Conservation (phyloP, 2,329 filamentous ascomycete genomes). For the Epichloe glyceriae region DNA sequence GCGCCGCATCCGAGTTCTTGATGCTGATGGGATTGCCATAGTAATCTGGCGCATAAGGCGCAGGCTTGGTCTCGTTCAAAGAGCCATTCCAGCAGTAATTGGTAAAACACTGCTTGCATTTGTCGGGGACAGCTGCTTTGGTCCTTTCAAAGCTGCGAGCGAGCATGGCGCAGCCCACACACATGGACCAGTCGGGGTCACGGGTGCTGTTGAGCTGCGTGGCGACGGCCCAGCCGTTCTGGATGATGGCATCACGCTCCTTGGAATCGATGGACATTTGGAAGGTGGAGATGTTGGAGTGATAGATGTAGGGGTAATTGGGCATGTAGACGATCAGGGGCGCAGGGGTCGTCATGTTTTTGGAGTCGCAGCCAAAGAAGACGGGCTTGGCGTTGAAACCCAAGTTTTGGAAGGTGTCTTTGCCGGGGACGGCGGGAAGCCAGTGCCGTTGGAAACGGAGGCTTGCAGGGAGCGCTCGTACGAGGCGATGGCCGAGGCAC, state of each 20-base stretch:
- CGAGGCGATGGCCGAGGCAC: conserved; percentile 42
- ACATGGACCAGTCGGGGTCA: conserved; percentile 64
- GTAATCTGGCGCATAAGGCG: conserved; percentile 17
- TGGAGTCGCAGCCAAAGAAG: conserved; percentile 53
- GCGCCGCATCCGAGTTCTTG: conserved; percentile 10
- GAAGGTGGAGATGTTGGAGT: conserved; percentile 73
- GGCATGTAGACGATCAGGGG: conserved; percentile 82
- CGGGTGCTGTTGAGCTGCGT: conserved; percentile 72
- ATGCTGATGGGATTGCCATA: conserved; percentile 15
- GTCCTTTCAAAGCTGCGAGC: conserved; percentile 63
- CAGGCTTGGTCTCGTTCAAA: conserved; percentile 21
- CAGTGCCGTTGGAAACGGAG: conserved; percentile 37
- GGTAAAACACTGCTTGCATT: conserved; percentile 64
- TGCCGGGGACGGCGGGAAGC: conserved; percentile 45
- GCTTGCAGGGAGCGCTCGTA: conserved; percentile 37
- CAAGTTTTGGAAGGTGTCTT: conserved; percentile 41
- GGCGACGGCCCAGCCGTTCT: conserved; percentile 73
- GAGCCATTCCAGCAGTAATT: conserved; percentile 93
- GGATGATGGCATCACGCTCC: conserved; percentile 66
- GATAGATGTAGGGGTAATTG: conserved; percentile 57
- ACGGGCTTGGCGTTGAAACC: conserved; percentile 45
- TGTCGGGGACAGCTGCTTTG: conserved; percentile 51
- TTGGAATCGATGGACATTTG: conserved; percentile 47
- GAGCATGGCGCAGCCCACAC: conserved; percentile 79
- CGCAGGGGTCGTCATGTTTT: conserved; percentile 35